phyloP scores from a whole-genome alignment of 495 filamentous ascomycete species.

The Bryoglossum gracile region DNA sequence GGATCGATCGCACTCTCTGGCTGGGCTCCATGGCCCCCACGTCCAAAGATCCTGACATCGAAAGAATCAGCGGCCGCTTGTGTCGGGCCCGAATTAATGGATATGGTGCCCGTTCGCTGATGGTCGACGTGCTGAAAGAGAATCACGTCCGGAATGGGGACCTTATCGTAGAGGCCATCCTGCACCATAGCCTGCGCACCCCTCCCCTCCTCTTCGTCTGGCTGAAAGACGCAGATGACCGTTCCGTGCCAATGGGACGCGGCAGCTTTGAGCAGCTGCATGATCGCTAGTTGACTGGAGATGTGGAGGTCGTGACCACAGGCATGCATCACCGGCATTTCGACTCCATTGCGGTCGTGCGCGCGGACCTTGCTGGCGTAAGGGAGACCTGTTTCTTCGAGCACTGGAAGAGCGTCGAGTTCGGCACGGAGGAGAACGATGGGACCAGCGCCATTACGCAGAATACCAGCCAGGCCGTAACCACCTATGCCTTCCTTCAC shows the following conservation, averaged over 20 bases:
- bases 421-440: conserved; percentile 51
- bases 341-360: conserved; percentile 30
- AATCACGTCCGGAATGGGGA: conserved; percentile 47
- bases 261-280: conserved; percentile 34
- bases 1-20: conserved; percentile 51
- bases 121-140: conserved; percentile 50
- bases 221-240: conserved; percentile 51
- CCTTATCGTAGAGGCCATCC: conserved; percentile 47
- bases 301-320: conserved; percentile 61
- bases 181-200: conserved; percentile 54
- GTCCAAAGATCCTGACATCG: conserved; percentile 38
- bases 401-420: conserved; percentile 52
- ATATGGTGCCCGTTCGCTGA: conserved; percentile 28
- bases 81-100: conserved; percentile 34
- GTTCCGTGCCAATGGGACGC: conserved; percentile 46
- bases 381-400: conserved; percentile 44
- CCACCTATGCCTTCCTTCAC: conserved; percentile 45
- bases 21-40: conserved; percentile 43
- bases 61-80: conserved; percentile 36
- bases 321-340: conserved; percentile 54
- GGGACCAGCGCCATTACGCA: conserved; percentile 46
- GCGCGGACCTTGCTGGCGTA: conserved; percentile 44
- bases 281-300: conserved; percentile 37
- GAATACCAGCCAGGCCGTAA: conserved; percentile 45
- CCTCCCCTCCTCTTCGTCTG: conserved; percentile 43